Percentiles rank a stretch among this genome's conserved stretches.
phyloP scores from a whole-genome alignment of 805 yeast species.

The Ascoidea rubescens region DNA sequence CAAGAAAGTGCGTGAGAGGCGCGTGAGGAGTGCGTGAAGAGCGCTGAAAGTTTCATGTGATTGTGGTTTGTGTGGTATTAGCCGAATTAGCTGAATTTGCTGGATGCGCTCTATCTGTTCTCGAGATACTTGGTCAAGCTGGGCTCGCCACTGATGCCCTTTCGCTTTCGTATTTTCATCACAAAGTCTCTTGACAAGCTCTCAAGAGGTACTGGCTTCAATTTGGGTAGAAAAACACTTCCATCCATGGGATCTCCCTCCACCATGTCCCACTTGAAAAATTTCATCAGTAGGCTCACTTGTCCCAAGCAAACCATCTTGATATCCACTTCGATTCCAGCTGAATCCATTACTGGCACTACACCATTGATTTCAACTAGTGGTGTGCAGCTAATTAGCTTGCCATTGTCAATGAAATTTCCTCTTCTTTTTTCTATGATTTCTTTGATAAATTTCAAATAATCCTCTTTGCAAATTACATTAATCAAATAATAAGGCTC shows the following conservation, averaged over 20 bases:
- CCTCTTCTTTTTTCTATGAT: slow-evolving; percentile 62
- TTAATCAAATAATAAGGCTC: slow-evolving; percentile 68
- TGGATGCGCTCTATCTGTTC: too few species aligned
- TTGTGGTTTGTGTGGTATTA: too few species aligned
- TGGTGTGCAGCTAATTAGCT: slow-evolving; percentile 61
- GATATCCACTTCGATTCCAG: slow-evolving; percentile 81
- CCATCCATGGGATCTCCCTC: slow-evolving; percentile 88
- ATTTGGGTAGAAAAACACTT: slow-evolving; percentile 44
- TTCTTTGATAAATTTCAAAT: slow-evolving; percentile 34
- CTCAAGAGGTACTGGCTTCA: slow-evolving; percentile 59
- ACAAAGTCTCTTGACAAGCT: slow-evolving; percentile 81
- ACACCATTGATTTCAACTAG: slow-evolving; percentile 45
- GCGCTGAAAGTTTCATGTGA: too few species aligned
- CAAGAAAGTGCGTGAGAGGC: too few species aligned
- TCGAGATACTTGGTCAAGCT: slow-evolving; percentile 24
- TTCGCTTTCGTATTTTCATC: slow-evolving; percentile 76
- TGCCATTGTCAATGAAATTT: slow-evolving; percentile 25
- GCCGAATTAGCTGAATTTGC: too few species aligned
- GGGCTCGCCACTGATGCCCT: slow-evolving; percentile 70
- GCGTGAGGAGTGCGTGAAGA: too few species aligned
- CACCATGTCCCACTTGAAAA: slow-evolving; percentile 60
- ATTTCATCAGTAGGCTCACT: slow-evolving; percentile 53
- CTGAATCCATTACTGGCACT: slow-evolving; percentile 81
- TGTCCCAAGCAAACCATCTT: slow-evolving; percentile 67
- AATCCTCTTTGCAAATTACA: slow-evolving; percentile 36